These are phyloP conservation scores for Hypoxylon sp. DNA, from an alignment of 2,329 filamentous ascomycete species.

Conservation along the genomic window DNA sequence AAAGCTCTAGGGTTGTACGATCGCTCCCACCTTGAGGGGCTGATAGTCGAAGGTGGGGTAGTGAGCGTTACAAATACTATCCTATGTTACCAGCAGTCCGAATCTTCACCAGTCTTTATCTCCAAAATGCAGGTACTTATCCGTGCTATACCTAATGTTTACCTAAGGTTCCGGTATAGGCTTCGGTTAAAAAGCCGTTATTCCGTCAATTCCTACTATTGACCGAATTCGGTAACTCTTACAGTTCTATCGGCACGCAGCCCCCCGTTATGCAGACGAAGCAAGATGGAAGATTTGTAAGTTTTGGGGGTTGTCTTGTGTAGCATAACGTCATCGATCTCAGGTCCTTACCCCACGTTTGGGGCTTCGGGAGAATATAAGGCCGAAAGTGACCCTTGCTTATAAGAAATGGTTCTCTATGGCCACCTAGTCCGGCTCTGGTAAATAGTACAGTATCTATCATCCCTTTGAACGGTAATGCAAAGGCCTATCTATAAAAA, in stretches of 20 bases:
- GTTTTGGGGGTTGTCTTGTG: neutral
- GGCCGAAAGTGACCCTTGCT: neutral
- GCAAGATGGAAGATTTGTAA: too few species aligned
- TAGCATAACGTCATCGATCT: neutral
- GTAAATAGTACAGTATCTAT: too few species aligned
- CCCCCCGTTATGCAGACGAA: too few species aligned
- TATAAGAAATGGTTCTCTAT: too few species aligned
- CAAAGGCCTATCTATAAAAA: too few species aligned
- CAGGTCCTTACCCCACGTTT: slow-evolving; percentile 6
- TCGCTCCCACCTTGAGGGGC: neutral
- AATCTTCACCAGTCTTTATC: neutral
- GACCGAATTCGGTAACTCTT: neutral
- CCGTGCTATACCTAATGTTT: neutral
- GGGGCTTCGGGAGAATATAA: slow-evolving; percentile 15
- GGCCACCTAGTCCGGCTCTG: too few species aligned
- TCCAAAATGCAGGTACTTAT: slow-evolving; percentile 6
- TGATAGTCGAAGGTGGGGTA: slow-evolving; percentile 33
- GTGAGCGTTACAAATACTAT: neutral
- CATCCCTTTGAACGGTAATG: too few species aligned
- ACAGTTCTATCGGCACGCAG: neutral
- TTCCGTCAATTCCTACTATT: neutral
- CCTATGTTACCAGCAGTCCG: neutral
- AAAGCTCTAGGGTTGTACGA: neutral
- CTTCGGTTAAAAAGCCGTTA: slow-evolving; percentile 14
- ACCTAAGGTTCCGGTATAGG: slow-evolving; percentile 14